Percentiles rank a stretch among this genome's conserved stretches.
phyloP scores from a whole-genome alignment of 306 rosid species.

The Sicyos baderoa region DNA sequence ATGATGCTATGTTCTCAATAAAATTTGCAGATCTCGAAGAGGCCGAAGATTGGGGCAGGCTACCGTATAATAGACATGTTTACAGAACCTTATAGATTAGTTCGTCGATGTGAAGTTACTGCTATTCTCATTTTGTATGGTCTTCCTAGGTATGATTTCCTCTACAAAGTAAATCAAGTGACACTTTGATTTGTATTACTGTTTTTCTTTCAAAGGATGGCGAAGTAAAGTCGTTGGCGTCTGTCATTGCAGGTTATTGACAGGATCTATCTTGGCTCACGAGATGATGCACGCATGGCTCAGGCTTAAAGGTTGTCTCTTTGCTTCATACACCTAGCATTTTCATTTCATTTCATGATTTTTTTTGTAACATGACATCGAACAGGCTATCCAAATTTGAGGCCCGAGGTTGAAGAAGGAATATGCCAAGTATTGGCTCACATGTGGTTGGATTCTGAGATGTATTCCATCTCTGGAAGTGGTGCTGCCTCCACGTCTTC shows the following conservation, averaged over 20 bases:
- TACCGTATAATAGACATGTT: slow-evolving; percentile 69
- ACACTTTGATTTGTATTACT: neutral
- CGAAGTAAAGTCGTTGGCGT: neutral
- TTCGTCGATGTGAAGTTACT: slow-evolving; percentile 83
- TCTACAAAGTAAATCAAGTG: neutral
- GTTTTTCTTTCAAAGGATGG: neutral
- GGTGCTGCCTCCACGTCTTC: slow-evolving; percentile 51
- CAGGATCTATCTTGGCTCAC: slow-evolving; percentile 92
- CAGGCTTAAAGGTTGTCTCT: slow-evolving; percentile 67
- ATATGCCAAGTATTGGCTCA: slow-evolving; percentile 95
- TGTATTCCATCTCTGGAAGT: slow-evolving; percentile 37
- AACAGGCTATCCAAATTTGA: slow-evolving; percentile 75
- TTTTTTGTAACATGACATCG: neutral
- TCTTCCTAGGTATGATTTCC: slow-evolving; percentile 67
- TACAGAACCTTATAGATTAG: slow-evolving; percentile 77
- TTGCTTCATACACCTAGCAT: slow-evolving; percentile 15
- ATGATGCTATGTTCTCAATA: neutral
- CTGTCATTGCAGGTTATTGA: slow-evolving; percentile 51
- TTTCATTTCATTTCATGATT: neutral
- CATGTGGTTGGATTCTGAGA: slow-evolving; percentile 93
- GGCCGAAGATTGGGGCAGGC: slow-evolving; percentile 77
- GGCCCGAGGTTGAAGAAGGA: slow-evolving; percentile 97
- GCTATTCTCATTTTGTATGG: slow-evolving; percentile 94
- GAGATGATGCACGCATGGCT: slow-evolving; percentile 99
- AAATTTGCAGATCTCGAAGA: slow-evolving; percentile 54